A percentile compares a stretch with the other conserved stretches of the same genome.
Evolutionary conservation across 164 flowering plant genomes (phyloP).

Genomic region (Stephania japonica): DNA sequence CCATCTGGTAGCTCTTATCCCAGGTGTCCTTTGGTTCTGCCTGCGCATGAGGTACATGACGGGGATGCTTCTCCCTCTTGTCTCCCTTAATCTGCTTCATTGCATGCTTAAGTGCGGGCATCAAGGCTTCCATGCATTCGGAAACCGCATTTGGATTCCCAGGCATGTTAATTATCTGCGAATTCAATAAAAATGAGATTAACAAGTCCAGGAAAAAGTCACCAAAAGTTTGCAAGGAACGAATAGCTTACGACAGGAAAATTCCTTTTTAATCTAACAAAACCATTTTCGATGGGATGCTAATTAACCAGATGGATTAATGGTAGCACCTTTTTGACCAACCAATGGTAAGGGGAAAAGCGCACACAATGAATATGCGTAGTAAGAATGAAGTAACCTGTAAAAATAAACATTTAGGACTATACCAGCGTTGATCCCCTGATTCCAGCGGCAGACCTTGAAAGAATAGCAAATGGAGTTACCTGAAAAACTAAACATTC

Average conservation of each 20-base stretch:
- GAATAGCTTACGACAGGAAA: neutral
- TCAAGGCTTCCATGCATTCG: slow-evolving; percentile 82
- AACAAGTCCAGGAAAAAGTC: neutral
- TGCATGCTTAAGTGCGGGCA: slow-evolving; percentile 89
- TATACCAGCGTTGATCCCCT: slow-evolving; percentile 90
- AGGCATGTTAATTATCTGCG: slow-evolving; percentile 97
- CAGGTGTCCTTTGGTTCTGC: slow-evolving; percentile 56
- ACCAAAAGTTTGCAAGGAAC: neutral
- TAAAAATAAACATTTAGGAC: neutral
- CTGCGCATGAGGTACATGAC: slow-evolving; percentile 74
- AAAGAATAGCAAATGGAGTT: slow-evolving; percentile 95
- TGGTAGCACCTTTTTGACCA: no score
- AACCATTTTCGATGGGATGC: neutral
- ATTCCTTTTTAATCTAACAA: neutral
- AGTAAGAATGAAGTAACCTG: no score
- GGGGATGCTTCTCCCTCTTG: slow-evolving; percentile 91
- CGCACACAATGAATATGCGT: no score
- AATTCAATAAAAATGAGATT: neutral
- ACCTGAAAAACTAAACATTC: slow-evolving; percentile 36
- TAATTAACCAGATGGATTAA: no score
- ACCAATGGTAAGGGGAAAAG: neutral
- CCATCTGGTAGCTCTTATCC: slow-evolving; percentile 56
- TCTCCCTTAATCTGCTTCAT: slow-evolving; percentile 85
- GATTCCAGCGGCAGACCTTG: slow-evolving; percentile 92
- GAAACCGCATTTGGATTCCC: slow-evolving; percentile 97